Evolutionary conservation across 129 eudicot species (phyloP), one percentile per base, ranked within the genome.

Genomic region (Flaveria sonorensis): DNA sequence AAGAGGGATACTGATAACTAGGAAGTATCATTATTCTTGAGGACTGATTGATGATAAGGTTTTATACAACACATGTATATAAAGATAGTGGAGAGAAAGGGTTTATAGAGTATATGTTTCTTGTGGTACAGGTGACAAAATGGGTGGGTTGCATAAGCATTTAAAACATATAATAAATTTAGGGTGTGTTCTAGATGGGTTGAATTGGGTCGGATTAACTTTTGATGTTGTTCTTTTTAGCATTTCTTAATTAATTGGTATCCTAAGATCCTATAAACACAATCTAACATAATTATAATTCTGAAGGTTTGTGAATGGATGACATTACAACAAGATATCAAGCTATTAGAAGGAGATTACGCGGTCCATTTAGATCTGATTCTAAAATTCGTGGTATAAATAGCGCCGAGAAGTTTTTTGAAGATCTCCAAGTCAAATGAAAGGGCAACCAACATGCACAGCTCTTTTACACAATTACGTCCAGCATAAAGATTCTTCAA

Each of bases 241-340:
- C 26, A 16, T 65, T 65, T 65, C 0, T 15, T n/a, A 9, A 10
- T 39, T 66, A 66, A 9, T 39, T 14, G 7, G 26, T 10, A 39
- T n/a, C 12, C 0, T 23, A 60, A 63, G 43, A 9, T 66, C 52
- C 1, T 40, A 26, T 18, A 36, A 51, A 19, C 16, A 59, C 64
- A 47, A 46, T 8, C 62, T 75, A 62, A 39, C 64, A 42, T 59
- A 62, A 32, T 68, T 74, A 6, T 70, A 68, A 1, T 79, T 57
- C 39, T 79, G 42, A 75, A 95, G 99, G 83, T 95, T 46, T 95
- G 96, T 74, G 99, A 95, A 75, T 95, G 99, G 99, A 95, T 95
- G 99, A 85, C 85, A 77, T 68, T 73, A n/a, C 99, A 92, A 83
- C 82, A 86, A 21, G 97, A 95, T 77, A 89, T 95, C 36, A 77